Evolutionary conservation across 345 rosid genomes (phyloP).

Genomic region (Linum lewisii): DNA sequence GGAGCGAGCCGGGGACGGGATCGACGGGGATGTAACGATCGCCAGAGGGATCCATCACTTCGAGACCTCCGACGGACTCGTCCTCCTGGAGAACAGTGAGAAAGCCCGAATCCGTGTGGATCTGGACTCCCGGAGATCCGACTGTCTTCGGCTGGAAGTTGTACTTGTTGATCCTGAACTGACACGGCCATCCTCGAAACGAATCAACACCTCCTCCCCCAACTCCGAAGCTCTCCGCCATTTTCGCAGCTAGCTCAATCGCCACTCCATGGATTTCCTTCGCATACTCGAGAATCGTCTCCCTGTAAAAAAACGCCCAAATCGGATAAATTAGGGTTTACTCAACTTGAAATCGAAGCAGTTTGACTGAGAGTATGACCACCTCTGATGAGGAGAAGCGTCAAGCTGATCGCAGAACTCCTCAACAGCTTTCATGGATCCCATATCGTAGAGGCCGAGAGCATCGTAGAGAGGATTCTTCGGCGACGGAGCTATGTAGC

Average conservation of each 20-base stretch:
- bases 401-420: conserved; percentile 58
- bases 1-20: conserved; percentile 60
- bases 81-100: conserved; percentile 75
- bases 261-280: conserved; percentile 41
- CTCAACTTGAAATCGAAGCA: neutral
- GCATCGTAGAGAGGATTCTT: conserved; percentile 78
- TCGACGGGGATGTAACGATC: conserved; percentile 32
- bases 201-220: conserved; percentile 7
- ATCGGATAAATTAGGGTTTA: neutral
- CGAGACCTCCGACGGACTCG: conserved; percentile 61
- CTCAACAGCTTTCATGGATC: conserved; percentile 47
- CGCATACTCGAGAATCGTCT: conserved; percentile 47
- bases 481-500: conserved; percentile 44
- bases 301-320: conserved; percentile 25
- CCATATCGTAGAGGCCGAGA: conserved; percentile 63
- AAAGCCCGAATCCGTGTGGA: conserved; percentile 73
- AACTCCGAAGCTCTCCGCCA: conserved; percentile 50
- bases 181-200: conserved; percentile 65
- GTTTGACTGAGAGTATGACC: neutral
- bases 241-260: conserved; percentile 36
- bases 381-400: conserved; percentile 67
- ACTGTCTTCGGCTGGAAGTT: conserved; percentile 54
- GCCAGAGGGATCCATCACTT: conserved; percentile 52
- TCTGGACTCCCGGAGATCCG: conserved; percentile 62
- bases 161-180: conserved; percentile 77